These are phyloP conservation scores for Tolypocladium sp. DNA, from an alignment of 2,329 filamentous ascomycete species.

Conservation along the genomic window DNA sequence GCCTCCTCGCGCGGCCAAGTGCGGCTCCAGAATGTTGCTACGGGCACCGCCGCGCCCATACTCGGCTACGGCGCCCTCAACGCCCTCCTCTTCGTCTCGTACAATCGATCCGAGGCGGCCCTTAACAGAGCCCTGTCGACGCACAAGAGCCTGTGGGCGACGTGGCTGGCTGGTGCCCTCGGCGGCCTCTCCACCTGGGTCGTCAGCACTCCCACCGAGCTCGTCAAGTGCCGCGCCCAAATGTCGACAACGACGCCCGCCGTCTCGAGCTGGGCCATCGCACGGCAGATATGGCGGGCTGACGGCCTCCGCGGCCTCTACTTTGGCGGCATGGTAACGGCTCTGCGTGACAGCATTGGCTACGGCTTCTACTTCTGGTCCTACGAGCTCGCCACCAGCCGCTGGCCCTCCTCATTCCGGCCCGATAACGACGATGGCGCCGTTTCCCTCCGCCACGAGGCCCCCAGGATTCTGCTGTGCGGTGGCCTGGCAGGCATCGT, in stretches of 20 bases:
- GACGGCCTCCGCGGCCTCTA: conserved; percentile 65
- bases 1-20: conserved; percentile 1
- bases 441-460: conserved; percentile 28
- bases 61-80: conserved; percentile 87
- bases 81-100: conserved; percentile 79
- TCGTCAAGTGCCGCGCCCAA: conserved; percentile 84
- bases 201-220: conserved; percentile 79
- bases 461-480: conserved; percentile 64
- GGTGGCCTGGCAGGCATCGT: conserved; percentile 80
- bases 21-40: conserved; percentile 30
- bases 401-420: conserved; percentile 30
- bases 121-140: conserved; percentile 34
- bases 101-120: conserved; percentile 69
- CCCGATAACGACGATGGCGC: conserved; percentile 2
- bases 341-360: conserved; percentile 76
- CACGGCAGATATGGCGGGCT: conserved; percentile 47
- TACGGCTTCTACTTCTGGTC: conserved; percentile 98
- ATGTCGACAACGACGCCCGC: conserved; percentile 31
- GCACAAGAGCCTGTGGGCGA: conserved; percentile 48
- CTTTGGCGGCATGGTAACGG: conserved; percentile 72
- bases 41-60: conserved; percentile 75
- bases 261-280: conserved; percentile 54
- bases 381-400: conserved; percentile 66
- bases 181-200: conserved; percentile 81
- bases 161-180: conserved; percentile 71